These are phyloP conservation scores for sweet orange (Citrus sinensis) DNA, from an alignment of 345 rosid genomes.

Conservation along the genomic window DVS_A1.0 CM039167.1:23428001-23428500, in stretches of 20 bases:
- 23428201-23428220: background rate
- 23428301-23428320: background rate
- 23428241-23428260: background rate
- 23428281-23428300: slow-evolving; percentile 2
- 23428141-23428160: background rate
- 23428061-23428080: background rate
- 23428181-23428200: background rate
- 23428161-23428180: no score
- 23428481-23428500: no score
- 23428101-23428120: background rate
- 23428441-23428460: background rate
- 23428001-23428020: background rate
- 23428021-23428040: no score
- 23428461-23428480: background rate
- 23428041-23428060: background rate
- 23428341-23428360: background rate
- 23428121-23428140: background rate
- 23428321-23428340: background rate
- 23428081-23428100: background rate
- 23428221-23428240: background rate
- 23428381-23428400: background rate
- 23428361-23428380: background rate
- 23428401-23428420: background rate
- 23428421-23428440: background rate
- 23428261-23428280: background rate